Base-by-base conservation (phyloP, 2,329 filamentous ascomycete species). In the Hypoxylon sp. region DNA sequence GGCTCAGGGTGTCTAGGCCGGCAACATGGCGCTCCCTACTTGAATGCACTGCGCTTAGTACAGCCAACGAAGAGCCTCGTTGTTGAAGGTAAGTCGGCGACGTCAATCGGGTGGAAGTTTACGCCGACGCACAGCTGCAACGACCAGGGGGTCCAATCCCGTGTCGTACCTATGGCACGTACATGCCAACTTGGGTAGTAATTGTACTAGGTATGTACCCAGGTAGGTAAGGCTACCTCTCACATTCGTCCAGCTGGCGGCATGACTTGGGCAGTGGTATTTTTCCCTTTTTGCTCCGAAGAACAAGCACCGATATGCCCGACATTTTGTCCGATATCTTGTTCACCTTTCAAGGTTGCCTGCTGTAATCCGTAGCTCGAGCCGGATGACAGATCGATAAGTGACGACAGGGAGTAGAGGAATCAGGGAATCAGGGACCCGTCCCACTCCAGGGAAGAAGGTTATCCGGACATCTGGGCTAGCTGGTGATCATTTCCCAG, bases 401-500 rank as follows among this genome's bases (percentile, higher is more conserved):
- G 61, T 67, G 62, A 67, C 66, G 69, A 57, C 62, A 69, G 61
- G 65, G 65, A 59, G 59, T 44, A 25, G 65, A 40, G 55, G 68
- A 68, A 68, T 62, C 46, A 64, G 30, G 25, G 60, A 58, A 44
- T 58, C 51, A 64, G 66, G 67, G 67, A 69, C 71, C 62, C 61
- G 64, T 72, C 66, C 69, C 63, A 66, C 68, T 56, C 57, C 42
- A 65, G 63, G 65, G 64, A 69, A 64, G 60, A 73, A 72, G 73
- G 71, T 70, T 73, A 74, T 73, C 73, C 73, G 71, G 66, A 70
- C 71, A 66, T 70, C 69, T 74, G 66, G 69, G 69, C 72, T 68
- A 64, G 51, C 54, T 57, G 69, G 49, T 66, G 71, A 72, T 74
- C 69, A 70, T 61, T 70, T 68, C 66, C 64, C 25, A 20, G 46